Evolutionary conservation across 768 basidiomycete genomes (phyloP).

Genomic region (Rhodotorula babjevae): DNA sequence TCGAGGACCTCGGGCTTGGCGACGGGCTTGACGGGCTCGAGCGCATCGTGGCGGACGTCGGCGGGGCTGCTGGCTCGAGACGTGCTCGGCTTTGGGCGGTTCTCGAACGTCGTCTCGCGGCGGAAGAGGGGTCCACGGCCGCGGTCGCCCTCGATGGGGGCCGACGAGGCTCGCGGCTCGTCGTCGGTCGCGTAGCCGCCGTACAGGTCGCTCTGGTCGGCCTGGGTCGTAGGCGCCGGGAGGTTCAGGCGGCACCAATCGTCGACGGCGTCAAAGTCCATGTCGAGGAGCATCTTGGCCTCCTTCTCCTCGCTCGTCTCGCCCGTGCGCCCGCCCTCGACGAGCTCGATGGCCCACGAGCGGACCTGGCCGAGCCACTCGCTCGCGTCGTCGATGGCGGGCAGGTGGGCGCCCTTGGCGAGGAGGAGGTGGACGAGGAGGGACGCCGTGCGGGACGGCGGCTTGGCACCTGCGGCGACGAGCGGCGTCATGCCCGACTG

Average conservation of each 20-base stretch:
- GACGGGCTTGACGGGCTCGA: neutral
- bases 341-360: conserved; percentile 6
- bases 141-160: neutral
- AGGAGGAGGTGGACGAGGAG: conserved; percentile 21
- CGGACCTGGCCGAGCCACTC: conserved; percentile 3
- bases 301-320: neutral
- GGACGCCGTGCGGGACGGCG: neutral
- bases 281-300: neutral
- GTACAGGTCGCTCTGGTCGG: neutral
- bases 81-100: neutral
- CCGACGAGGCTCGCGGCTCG: neutral
- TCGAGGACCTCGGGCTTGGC: conserved; percentile 1
- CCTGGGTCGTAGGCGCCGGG: neutral
- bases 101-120: neutral
- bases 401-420: conserved; percentile 15
- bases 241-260: neutral
- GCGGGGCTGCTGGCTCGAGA: neutral
- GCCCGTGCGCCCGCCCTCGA: neutral
- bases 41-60: neutral
- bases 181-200: neutral
- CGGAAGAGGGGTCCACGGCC: neutral
- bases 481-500: neutral
- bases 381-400: neutral
- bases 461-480: conserved; percentile 7
- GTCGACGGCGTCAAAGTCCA: neutral